Base-by-base conservation (phyloP, 2,329 filamentous ascomycete genomes). In the Coniochaeta prunicola region DNA sequence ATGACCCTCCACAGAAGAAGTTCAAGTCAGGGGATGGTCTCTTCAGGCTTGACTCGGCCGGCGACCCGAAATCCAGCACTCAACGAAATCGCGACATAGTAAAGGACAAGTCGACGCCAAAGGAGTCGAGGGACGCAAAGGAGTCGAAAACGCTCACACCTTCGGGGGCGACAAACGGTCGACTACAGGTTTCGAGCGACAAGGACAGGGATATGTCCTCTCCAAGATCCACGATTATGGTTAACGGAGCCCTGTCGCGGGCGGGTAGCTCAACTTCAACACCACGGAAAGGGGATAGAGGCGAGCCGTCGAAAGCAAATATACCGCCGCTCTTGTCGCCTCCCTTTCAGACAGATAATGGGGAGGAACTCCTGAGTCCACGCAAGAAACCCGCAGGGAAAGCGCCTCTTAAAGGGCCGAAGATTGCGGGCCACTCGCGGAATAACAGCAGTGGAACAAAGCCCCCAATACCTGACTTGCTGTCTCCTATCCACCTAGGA, bases 401-500 rank as follows among this genome's bases (percentile, higher is more conserved):
- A 30, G 21, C 50, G 69, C 71, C 6, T 71, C 76, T 13, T 73
- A 65, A 60, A 77, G 77, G 64, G 55, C 67, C 21, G 76, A 78
- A 21, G 65, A 64, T 5, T 12, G 4, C 26, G 13, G 24, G 45
- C 13, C 45, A 50, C 10, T 50, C 45, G 45, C 45, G 45, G 45
- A 50, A 9, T 7, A n/a, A n/a, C n/a, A 30, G 21, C 24, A 50
- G 33, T 31, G 67, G 68, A 12, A 65, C 71, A 2, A 78, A 76
- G 62, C 62, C 74, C 28, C 69, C 70, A 26, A 72, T 85, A 7
- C 82, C 82, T 9, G 79, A 77, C 2, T 64, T 85, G 31, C 66
- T 85, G 15, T 85, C 82, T 0, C 82, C 82, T 1, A 69, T 82
- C 1, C 76, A 75, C 36, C 71, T 82, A 12, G 74, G 73, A 38